Evolutionary conservation across 768 basidiomycete genomes (phyloP).

Genomic region (Nidularia pulvinata): DNA sequence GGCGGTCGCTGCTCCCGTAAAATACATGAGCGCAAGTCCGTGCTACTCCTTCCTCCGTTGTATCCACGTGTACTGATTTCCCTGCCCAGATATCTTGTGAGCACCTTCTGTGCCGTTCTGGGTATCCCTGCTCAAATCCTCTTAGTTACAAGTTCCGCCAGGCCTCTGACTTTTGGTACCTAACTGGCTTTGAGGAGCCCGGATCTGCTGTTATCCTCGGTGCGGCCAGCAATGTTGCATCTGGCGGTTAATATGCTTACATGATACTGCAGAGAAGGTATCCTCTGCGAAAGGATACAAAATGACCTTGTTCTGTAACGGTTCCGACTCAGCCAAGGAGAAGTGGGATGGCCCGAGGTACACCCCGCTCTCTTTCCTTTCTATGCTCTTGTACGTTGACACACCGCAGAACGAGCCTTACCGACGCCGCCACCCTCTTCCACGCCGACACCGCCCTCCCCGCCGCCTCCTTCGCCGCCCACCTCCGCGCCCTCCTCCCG

Average conservation of each 20-base stretch:
- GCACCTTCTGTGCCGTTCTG: conserved; percentile 17
- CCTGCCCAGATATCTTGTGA: conserved; percentile 70
- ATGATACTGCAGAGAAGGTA: conserved; percentile 54
- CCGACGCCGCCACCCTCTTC: conserved; percentile 68
- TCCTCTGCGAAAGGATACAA: conserved; percentile 72
- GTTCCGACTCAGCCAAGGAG: conserved; percentile 74
- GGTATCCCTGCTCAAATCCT: conserved; percentile 5
- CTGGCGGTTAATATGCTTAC: conserved; percentile 1
- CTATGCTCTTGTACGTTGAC: not conserved
- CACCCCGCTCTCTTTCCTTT: not conserved
- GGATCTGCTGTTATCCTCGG: conserved; percentile 88
- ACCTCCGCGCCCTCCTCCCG: conserved; percentile 55
- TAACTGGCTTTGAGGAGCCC: conserved; percentile 95
- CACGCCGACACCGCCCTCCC: conserved; percentile 73
- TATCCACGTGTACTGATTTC: conserved; percentile 4
- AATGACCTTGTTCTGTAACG: conserved; percentile 84
- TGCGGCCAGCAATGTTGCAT: conserved; percentile 20
- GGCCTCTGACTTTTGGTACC: conserved; percentile 91
- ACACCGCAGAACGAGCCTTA: conserved; percentile 55
- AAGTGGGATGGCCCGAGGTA: conserved; percentile 92
- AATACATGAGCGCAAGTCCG: conserved; percentile 85
- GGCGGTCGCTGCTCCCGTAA: conserved; percentile 74
- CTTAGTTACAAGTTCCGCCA: conserved; percentile 94
- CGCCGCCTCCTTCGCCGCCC: conserved; percentile 52
- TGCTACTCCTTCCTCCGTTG: conserved; percentile 12